Percentiles rank a stretch among this genome's conserved stretches.
Evolutionary conservation across 257 asterid genomes (phyloP).

Genomic region (Solanum microdontum): DNA sequence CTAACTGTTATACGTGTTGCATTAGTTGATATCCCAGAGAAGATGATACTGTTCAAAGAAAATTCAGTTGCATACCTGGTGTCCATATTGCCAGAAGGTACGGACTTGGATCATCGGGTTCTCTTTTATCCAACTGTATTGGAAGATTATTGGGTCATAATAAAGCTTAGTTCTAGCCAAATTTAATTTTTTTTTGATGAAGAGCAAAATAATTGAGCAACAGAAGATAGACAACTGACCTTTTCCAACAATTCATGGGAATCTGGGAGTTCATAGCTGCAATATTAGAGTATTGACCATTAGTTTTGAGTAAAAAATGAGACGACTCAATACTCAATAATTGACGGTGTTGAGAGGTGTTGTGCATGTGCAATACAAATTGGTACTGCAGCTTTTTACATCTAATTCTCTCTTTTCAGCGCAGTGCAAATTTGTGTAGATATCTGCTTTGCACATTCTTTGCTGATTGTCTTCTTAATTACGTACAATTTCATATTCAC

Average conservation of each 20-base stretch:
- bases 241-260: constrained; percentile 58
- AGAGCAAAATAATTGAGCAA: not conserved
- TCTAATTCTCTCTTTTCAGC: not conserved
- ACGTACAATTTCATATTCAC: not conserved
- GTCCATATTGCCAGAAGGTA: constrained; percentile 97
- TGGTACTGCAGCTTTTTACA: not conserved
- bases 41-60: not conserved
- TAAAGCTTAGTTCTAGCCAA: constrained; percentile 4
- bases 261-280: constrained; percentile 91
- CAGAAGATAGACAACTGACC: constrained; percentile 35
- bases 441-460: not conserved
- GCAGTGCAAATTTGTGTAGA: not conserved
- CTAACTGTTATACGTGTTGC: not conserved
- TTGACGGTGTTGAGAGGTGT: not conserved
- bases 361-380: not conserved
- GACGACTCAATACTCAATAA: not conserved
- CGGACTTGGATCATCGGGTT: constrained; percentile 92
- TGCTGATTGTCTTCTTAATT: not conserved
- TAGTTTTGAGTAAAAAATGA: not conserved
- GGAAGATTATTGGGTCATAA: constrained; percentile 14
- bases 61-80: constrained; percentile 51
- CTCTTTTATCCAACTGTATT: constrained; percentile 76
- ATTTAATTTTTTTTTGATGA: not conserved
- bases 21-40: not conserved
- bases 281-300: constrained; percentile 9